Evolutionary conservation across 1,139 yeast species (phyloP).

Genomic region (Yamadazyma triangularis): DNA sequence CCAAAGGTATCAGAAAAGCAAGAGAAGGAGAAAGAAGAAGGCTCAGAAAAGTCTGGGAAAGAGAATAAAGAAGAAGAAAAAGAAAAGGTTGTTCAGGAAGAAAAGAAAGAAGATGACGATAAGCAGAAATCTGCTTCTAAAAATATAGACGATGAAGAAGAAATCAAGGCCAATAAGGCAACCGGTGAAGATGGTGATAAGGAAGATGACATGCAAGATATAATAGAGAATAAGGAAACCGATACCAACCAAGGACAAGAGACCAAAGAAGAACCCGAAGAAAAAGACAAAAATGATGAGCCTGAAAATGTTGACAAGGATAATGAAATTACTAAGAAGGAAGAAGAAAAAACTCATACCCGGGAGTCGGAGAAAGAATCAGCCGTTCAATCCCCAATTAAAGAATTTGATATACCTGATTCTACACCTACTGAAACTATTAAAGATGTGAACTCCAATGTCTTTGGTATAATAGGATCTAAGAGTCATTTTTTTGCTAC

Average conservation of each 20-base stretch:
- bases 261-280: slow-evolving; percentile 3
- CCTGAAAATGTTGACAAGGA: neutral
- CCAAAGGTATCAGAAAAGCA: slow-evolving; percentile 10
- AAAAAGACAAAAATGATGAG: neutral
- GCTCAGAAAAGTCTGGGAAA: too few relatives aligned
- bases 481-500: slow-evolving; percentile 80
- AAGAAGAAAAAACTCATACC: neutral
- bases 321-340: too few relatives aligned
- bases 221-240: slow-evolving; percentile 1
- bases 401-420: slow-evolving; percentile 5
- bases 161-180: slow-evolving; percentile 7
- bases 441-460: slow-evolving; percentile 49
- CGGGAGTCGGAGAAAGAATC: too few relatives aligned
- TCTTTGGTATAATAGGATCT: slow-evolving; percentile 71
- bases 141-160: too few relatives aligned
- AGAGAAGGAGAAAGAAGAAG: slow-evolving; percentile 38
- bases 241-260: slow-evolving; percentile 18
- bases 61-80: slow-evolving; percentile 2
- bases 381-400: neutral
- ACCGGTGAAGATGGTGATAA: slow-evolving; percentile 8
- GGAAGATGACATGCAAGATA: slow-evolving; percentile 36
- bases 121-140: too few relatives aligned
- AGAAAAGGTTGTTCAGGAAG: slow-evolving; percentile 17
- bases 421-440: slow-evolving; percentile 10
- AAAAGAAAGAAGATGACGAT: slow-evolving; percentile 19